A percentile compares a stretch with the other conserved stretches of the same genome.
Conservation (phyloP, 345 rosid species). For the Gynandropsis gynandra region DNA sequence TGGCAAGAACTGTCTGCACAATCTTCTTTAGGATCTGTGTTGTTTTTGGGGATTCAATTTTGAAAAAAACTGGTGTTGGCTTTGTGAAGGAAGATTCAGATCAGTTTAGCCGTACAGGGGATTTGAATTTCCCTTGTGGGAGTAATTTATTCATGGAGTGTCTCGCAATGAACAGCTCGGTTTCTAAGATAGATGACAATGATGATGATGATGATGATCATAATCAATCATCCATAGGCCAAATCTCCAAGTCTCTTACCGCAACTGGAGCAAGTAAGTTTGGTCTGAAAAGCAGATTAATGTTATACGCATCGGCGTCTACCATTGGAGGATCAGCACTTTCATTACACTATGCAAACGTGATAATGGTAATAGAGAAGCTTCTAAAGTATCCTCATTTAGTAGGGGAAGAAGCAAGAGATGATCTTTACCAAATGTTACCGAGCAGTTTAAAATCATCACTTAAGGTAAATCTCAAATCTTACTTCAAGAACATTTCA, state of each 20-base stretch:
- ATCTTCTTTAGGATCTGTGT: constrained; percentile 61
- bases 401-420: constrained; percentile 93
- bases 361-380: constrained; percentile 83
- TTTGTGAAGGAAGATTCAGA: constrained; percentile 22
- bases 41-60: constrained; percentile 55
- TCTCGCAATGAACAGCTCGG: constrained; percentile 65
- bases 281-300: constrained; percentile 49
- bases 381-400: constrained; percentile 82
- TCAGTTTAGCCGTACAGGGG: constrained; percentile 42
- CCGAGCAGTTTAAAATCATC: constrained; percentile 70
- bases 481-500: constrained; percentile 67
- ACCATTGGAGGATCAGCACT: constrained; percentile 89
- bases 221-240: too few species aligned
- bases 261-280: constrained; percentile 29
- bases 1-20: constrained; percentile 84
- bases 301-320: constrained; percentile 48
- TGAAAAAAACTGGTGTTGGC: constrained; percentile 29
- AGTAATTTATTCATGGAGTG: constrained; percentile 74
- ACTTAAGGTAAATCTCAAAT: constrained; percentile 57
- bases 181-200: constrained; percentile 42
- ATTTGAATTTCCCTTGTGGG: constrained; percentile 68
- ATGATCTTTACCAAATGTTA: constrained; percentile 88
- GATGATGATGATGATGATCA: constrained; percentile 32
- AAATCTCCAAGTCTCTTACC: constrained; percentile 34
- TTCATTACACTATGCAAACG: constrained; percentile 84